Base-by-base conservation (phyloP, 2,329 filamentous ascomycete genomes). In the Aspergillus sp. region DNA sequence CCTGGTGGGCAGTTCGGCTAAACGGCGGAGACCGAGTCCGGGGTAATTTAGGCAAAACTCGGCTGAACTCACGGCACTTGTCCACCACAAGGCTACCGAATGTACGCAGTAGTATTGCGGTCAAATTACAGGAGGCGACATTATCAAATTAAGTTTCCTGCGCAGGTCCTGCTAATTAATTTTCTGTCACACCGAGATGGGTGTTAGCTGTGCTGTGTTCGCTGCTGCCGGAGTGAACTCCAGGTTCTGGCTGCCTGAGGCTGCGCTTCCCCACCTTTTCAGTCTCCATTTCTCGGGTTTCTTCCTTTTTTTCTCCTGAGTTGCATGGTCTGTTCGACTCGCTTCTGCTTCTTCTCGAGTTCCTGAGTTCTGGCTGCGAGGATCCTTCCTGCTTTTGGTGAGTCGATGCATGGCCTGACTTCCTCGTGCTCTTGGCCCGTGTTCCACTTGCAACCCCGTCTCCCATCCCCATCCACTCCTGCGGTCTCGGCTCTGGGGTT, bases 21-120 rank as follows among this genome's bases (percentile, higher is more conserved):
- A 42, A 49, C 48, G 20, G 44, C 15, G 51, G 27, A 5, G 45
- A 13, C 22, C 6, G 39, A 46, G 44, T 56, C 39, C 24, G 57
- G 57, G 57, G 49, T 46, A 49, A 59, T 59, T 59, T 59, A 59
- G 57, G 48, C 57, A 53, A 33, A 59, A 59, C 56, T 33, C 51
- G 46, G 53, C 47, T 46, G 41, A 51, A 51, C 13, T 15, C 4
- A 37, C 34, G 12, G 15, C 20, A 20, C 20, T 20, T 20, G 20
- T 20, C 20, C 20, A 20, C 20, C 3, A 20, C 20, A 20, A 20
- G 20, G 20, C 20, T 20, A 1, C 20, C 20, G 20, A 20, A 20
- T 20, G 20, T 4, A 4, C 20, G 4, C 20, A 3, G 20, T 37
- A 37, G 15, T 3, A 3, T 30, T 9, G 3, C 27, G 9, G 27